phyloP scores from a whole-genome alignment of 2,329 filamentous ascomycete genomes.

The Fusarium devonianum region DNA sequence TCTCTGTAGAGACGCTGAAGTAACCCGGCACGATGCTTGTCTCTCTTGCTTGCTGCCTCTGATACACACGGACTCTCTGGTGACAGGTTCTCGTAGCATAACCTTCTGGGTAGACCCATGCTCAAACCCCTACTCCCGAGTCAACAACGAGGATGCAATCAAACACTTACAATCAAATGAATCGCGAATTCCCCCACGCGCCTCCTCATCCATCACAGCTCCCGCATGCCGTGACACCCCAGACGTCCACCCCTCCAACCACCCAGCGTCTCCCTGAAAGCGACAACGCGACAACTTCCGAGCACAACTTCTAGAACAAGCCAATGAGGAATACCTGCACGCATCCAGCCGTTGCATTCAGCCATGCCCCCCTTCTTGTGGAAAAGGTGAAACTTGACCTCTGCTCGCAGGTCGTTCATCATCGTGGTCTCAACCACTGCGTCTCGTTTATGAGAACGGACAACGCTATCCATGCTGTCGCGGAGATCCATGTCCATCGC shows the following conservation, averaged over 20 bases:
- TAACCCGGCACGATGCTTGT: neutral
- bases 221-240: conserved; percentile 24
- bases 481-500: conserved; percentile 21
- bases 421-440: conserved; percentile 10
- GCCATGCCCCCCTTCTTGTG: conserved; percentile 7
- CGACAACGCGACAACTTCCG: conserved; percentile 28
- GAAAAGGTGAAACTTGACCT: conserved; percentile 1
- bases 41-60: neutral
- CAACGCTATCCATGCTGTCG: neutral
- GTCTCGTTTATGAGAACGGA: neutral
- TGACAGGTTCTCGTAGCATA: neutral
- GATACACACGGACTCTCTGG: neutral
- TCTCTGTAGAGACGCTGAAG: neutral
- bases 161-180: neutral
- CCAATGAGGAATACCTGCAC: conserved; percentile 12
- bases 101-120: neutral
- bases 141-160: conserved; percentile 1
- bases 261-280: conserved; percentile 9
- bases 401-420: neutral
- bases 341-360: conserved; percentile 25
- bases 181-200: conserved; percentile 11
- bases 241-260: conserved; percentile 19
- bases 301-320: conserved; percentile 13
- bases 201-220: conserved; percentile 4
- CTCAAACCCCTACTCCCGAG: conserved; percentile 1